These are phyloP conservation scores for Dactylellina leptospora DNA, from an alignment of 2,329 filamentous ascomycete species.

Conservation along the genomic window DNA sequence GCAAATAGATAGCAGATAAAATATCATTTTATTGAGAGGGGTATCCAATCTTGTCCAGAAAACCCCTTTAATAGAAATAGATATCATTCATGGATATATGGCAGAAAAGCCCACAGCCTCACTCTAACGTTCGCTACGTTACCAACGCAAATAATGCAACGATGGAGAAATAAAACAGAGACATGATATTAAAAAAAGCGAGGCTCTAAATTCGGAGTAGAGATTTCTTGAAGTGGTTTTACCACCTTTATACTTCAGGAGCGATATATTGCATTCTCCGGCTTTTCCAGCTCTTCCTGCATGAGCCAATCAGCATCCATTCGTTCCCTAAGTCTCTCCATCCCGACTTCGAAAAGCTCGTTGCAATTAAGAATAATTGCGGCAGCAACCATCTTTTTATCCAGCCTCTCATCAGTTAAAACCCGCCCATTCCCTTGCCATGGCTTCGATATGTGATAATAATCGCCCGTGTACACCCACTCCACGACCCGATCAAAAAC, in stretches of 20 bases:
- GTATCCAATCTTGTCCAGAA: too few relatives aligned
- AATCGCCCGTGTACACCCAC: slow-evolving; percentile 25
- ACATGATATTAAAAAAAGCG: not conserved
- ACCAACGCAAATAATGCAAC: slow-evolving; percentile 11
- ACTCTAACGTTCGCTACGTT: too few relatives aligned
- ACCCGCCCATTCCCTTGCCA: not conserved
- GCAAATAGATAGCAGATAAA: too few relatives aligned
- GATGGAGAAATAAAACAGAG: not conserved
- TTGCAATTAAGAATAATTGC: slow-evolving; percentile 8
- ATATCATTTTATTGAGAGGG: too few relatives aligned
- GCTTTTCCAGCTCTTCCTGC: not conserved
- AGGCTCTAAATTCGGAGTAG: too few relatives aligned
- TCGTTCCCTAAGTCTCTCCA: slow-evolving; percentile 17
- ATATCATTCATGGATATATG: not conserved
- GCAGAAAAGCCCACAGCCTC: too few relatives aligned
- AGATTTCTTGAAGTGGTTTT: too few relatives aligned
- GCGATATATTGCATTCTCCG: not conserved
- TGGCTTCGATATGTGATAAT: too few relatives aligned
- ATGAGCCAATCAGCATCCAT: not conserved
- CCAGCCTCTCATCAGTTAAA: not conserved
- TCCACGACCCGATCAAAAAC: slow-evolving; percentile 20
- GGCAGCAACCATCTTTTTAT: slow-evolving; percentile 26
- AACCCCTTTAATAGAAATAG: not conserved
- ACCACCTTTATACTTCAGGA: not conserved
- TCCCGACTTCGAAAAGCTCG: not conserved